phyloP scores from a whole-genome alignment of 768 basidiomycete species.

The Tephrocybe sp. region DNA sequence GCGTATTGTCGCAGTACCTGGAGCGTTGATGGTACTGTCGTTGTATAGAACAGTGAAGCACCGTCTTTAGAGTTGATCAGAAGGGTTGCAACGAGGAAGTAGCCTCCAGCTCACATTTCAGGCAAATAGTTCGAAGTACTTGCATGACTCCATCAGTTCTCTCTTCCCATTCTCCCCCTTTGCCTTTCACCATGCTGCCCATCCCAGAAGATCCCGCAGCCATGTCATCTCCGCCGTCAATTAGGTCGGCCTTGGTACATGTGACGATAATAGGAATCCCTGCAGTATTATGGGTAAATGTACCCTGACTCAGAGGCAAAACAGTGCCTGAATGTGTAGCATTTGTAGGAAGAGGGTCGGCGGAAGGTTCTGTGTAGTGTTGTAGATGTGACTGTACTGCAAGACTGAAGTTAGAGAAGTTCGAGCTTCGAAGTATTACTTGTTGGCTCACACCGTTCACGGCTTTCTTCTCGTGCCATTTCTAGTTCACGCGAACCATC shows the following conservation, averaged over 20 bases:
- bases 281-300: slow-evolving; percentile 79
- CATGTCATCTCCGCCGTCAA: slow-evolving; percentile 77
- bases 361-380: slow-evolving; percentile 82
- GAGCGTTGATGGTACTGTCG: slow-evolving; percentile 72
- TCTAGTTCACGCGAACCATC: slow-evolving; percentile 70
- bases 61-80: slow-evolving; percentile 64
- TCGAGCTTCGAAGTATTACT: slow-evolving; percentile 1
- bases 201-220: slow-evolving; percentile 77
- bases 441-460: slow-evolving; percentile 69
- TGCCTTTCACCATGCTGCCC: slow-evolving; percentile 89
- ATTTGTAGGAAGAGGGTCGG: slow-evolving; percentile 60
- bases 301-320: slow-evolving; percentile 81
- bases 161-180: slow-evolving; percentile 94
- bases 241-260: slow-evolving; percentile 91
- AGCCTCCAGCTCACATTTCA: slow-evolving; percentile 69
- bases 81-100: background rate
- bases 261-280: slow-evolving; percentile 87
- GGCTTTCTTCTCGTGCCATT: slow-evolving; percentile 74
- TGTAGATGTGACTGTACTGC: slow-evolving; percentile 87
- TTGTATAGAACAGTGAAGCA: slow-evolving; percentile 88
- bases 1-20: slow-evolving; percentile 79
- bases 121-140: slow-evolving; percentile 85
- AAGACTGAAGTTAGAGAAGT: slow-evolving; percentile 9
- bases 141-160: slow-evolving; percentile 94
- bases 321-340: slow-evolving; percentile 64